Percentiles rank a stretch among this genome's conserved stretches.
phyloP scores from a whole-genome alignment of 192 early-diverging fungal genomes.

The Coemansia asiatica region DNA sequence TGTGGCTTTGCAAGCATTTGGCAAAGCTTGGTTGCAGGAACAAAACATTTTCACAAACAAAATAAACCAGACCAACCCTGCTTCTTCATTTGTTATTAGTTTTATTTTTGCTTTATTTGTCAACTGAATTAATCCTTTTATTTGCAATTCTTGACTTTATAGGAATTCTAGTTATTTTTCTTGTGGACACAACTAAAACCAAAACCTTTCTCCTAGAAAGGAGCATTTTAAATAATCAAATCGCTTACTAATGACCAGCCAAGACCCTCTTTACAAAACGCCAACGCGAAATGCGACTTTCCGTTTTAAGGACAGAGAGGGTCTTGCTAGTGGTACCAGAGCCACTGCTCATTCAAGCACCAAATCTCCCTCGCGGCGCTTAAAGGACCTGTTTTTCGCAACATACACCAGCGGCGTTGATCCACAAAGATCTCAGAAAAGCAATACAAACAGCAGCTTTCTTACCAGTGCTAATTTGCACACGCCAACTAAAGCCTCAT shows the following conservation, averaged over 20 bases:
- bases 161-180: too few relatives aligned
- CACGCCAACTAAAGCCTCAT: constrained; percentile 32
- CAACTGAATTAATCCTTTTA: too few relatives aligned
- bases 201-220: too few relatives aligned
- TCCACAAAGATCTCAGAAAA: constrained; percentile 15
- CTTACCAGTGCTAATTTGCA: constrained; percentile 25
- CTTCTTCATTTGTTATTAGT: too few relatives aligned
- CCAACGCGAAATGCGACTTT: constrained; percentile 27
- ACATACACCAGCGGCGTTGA: constrained; percentile 42
- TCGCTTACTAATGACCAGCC: constrained; percentile 14
- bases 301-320: constrained; percentile 24
- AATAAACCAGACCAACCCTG: too few relatives aligned
- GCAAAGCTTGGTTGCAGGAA: too few relatives aligned
- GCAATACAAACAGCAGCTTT: constrained; percentile 5
- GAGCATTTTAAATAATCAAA: too few relatives aligned
- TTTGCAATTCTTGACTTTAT: too few relatives aligned
- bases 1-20: too few relatives aligned
- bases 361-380: constrained; percentile 47
- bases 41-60: too few relatives aligned
- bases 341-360: constrained; percentile 5
- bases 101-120: too few relatives aligned
- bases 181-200: too few relatives aligned
- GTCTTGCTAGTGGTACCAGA: not conserved
- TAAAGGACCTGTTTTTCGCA: constrained; percentile 52
- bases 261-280: constrained; percentile 28